Evolutionary conservation across 2,329 filamentous ascomycete genomes (phyloP).

Genomic region (Chaetomiaceae sp.): DNA sequence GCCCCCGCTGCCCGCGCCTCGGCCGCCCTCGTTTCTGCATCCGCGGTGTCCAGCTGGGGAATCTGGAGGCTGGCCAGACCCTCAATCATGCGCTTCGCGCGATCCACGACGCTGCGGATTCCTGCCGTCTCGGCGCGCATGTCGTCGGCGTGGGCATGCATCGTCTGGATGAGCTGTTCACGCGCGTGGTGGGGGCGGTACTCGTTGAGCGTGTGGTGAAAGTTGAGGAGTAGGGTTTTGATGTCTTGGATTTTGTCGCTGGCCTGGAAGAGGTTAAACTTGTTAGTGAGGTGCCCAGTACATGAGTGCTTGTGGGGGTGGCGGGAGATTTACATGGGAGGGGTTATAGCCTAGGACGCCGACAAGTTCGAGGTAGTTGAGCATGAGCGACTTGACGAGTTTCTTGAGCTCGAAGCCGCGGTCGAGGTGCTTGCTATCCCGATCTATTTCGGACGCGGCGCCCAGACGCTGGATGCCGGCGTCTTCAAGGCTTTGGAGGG

Average conservation of each 20-base stretch:
- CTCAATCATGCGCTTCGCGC: slow-evolving; percentile 68
- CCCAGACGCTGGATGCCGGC: slow-evolving; percentile 65
- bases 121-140: slow-evolving; percentile 68
- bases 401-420: slow-evolving; percentile 66
- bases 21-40: slow-evolving; percentile 21
- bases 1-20: slow-evolving; percentile 10
- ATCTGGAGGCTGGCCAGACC: slow-evolving; percentile 55
- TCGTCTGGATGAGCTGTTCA: slow-evolving; percentile 78
- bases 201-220: slow-evolving; percentile 89
- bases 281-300: background rate
- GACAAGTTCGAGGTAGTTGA: slow-evolving; percentile 83
- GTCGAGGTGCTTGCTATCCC: slow-evolving; percentile 54
- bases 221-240: slow-evolving; percentile 78
- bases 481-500: slow-evolving; percentile 62
- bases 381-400: slow-evolving; percentile 75
- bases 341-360: slow-evolving; percentile 67
- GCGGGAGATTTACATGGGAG: slow-evolving; percentile 37
- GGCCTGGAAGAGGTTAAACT: slow-evolving; percentile 39
- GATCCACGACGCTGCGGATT: slow-evolving; percentile 62
- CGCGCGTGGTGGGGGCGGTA: slow-evolving; percentile 90
- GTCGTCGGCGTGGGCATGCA: slow-evolving; percentile 76
- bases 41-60: slow-evolving; percentile 22
- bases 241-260: slow-evolving; percentile 72
- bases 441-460: slow-evolving; percentile 35
- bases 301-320: slow-evolving; percentile 18